Conservation (phyloP, 139 green algal genomes). For the Gonium pectorale region DNA sequence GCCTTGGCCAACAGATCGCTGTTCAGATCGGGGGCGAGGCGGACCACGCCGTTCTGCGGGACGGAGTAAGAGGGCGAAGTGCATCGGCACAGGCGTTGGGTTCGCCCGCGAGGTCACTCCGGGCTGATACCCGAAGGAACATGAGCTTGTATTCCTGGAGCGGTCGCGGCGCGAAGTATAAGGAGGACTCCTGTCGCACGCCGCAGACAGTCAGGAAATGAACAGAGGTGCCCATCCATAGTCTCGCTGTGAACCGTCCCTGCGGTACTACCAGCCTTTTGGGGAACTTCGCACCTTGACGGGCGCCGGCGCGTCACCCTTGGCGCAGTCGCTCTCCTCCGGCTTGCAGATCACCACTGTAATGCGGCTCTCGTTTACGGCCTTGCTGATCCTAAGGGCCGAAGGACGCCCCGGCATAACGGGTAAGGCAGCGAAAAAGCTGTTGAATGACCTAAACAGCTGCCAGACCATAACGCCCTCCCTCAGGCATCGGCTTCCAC, state of each 20-base stretch:
- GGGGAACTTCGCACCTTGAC: slow-evolving; percentile 33
- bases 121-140: neutral
- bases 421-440: no score
- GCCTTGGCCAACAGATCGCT: slow-evolving; percentile 30
- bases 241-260: no score
- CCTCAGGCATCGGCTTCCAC: no score
- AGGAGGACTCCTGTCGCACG: neutral
- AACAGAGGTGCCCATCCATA: neutral
- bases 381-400: slow-evolving; percentile 32
- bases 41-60: slow-evolving; percentile 33
- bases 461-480: no score
- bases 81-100: neutral
- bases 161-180: neutral
- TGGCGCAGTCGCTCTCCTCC: slow-evolving; percentile 16
- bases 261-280: no score
- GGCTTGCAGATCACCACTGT: slow-evolving; percentile 47
- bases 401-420: no score
- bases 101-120: neutral
- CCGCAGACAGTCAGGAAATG: neutral
- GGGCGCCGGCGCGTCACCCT: neutral
- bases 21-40: slow-evolving; percentile 6
- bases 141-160: neutral
- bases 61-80: neutral
- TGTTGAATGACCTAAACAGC: no score
- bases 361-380: slow-evolving; percentile 45